phyloP scores from a whole-genome alignment of 257 asterid genomes.

The Asclepias syriaca region DNA sequence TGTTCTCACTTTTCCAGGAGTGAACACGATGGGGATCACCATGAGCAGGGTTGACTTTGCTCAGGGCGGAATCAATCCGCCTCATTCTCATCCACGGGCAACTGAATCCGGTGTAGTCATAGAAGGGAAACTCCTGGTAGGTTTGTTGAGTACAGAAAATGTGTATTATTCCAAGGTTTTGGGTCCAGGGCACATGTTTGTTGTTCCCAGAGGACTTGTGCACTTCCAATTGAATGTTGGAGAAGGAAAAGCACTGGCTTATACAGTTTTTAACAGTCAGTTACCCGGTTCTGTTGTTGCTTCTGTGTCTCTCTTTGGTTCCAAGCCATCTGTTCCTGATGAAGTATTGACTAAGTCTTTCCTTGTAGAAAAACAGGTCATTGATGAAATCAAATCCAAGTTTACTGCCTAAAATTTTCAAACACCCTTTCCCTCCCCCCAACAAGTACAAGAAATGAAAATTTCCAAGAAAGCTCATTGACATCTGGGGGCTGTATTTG shows the following conservation, averaged over 20 bases:
- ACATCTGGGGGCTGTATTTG: background rate
- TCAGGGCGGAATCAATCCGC: slow-evolving; percentile 19
- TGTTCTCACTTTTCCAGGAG: slow-evolving; percentile 4
- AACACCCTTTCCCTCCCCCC: no score
- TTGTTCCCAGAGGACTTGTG: slow-evolving; percentile 19
- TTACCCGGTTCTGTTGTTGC: slow-evolving; percentile 7
- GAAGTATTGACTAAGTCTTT: slow-evolving; percentile 11
- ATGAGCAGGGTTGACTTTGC: slow-evolving; percentile 14
- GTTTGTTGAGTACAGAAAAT: slow-evolving; percentile 10
- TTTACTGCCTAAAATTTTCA: slow-evolving; percentile 24
- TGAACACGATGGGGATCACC: slow-evolving; percentile 20
- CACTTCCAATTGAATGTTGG: slow-evolving; percentile 27
- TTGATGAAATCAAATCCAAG: slow-evolving; percentile 9
- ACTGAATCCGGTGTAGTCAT: slow-evolving; percentile 13
- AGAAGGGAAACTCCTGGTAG: slow-evolving; percentile 18
- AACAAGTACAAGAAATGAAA: background rate
- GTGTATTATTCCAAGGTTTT: slow-evolving; percentile 11
- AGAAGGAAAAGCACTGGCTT: background rate
- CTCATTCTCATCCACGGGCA: slow-evolving; percentile 22
- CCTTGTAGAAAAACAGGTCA: background rate
- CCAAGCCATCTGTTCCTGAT: slow-evolving; percentile 8
- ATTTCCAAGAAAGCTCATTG: background rate
- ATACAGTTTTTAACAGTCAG: slow-evolving; percentile 17
- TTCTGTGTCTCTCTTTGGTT: slow-evolving; percentile 7
- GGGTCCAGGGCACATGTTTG: slow-evolving; percentile 13